Conservation (phyloP, 192 early-diverging fungal genomes). For the Podila minutissima region DNA sequence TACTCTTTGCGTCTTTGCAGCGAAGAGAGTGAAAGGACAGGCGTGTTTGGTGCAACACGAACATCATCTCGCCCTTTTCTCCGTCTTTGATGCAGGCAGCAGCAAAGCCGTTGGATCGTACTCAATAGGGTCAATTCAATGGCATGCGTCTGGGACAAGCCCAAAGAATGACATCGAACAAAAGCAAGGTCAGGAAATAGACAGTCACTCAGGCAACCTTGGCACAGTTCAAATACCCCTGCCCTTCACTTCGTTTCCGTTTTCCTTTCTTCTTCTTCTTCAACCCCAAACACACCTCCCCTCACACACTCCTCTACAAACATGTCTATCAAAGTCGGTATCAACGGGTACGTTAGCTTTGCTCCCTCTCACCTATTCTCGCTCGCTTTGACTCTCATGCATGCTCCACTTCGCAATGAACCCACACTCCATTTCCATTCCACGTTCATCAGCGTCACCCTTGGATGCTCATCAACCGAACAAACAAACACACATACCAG, state of each 20-base stretch:
- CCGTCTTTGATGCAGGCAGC: too few relatives aligned
- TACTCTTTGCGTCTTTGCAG: too few relatives aligned
- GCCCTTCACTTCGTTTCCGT: conserved; percentile 2
- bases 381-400: not conserved
- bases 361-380: not conserved
- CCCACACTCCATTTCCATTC: not conserved
- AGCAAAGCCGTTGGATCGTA: too few relatives aligned
- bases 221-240: not conserved
- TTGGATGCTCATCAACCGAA: too few relatives aligned
- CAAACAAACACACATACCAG: too few relatives aligned
- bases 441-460: not conserved
- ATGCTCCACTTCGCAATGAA: not conserved
- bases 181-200: not conserved
- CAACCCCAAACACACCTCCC: conserved; percentile 14
- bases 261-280: conserved; percentile 24
- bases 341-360: conserved; percentile 43
- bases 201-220: not conserved
- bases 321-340: conserved; percentile 49
- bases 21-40: too few relatives aligned
- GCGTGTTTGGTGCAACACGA: too few relatives aligned
- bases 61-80: too few relatives aligned
- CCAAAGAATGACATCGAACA: not conserved
- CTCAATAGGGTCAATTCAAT: too few relatives aligned
- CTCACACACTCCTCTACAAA: conserved; percentile 14
- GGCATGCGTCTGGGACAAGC: too few relatives aligned